Evolutionary conservation across 2,329 filamentous ascomycete genomes (phyloP).

Genomic region (Kalaharituber pfeilii): DNA sequence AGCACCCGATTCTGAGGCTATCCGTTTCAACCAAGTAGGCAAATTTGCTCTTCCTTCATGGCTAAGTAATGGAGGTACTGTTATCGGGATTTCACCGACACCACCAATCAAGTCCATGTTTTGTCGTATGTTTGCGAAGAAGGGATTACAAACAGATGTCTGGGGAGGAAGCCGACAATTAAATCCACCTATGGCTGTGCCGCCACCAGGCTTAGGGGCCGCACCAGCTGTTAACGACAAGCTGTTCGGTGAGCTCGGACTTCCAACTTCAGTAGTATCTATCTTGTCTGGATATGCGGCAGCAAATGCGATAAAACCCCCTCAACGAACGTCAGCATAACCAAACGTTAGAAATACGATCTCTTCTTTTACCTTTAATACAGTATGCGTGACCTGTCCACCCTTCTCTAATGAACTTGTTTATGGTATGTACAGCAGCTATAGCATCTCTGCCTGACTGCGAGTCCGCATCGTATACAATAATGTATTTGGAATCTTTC

Average conservation of each 20-base stretch:
- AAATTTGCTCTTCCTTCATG: conserved; percentile 32
- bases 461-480: conserved; percentile 74
- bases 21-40: conserved; percentile 60
- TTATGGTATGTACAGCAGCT: conserved; percentile 69
- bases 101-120: conserved; percentile 91
- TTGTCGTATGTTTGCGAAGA: conserved; percentile 90
- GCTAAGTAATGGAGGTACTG: conserved; percentile 19
- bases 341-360: not conserved
- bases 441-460: conserved; percentile 62
- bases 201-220: conserved; percentile 29
- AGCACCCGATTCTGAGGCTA: conserved; percentile 51
- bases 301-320: conserved; percentile 63
- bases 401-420: conserved; percentile 77
- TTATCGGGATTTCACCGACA: conserved; percentile 52
- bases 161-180: conserved; percentile 47
- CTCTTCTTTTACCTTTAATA: conserved; percentile 33
- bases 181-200: conserved; percentile 65
- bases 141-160: conserved; percentile 58
- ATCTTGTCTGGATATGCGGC: conserved; percentile 47
- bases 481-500: conserved; percentile 54
- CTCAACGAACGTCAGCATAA: conserved; percentile 27
- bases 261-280: conserved; percentile 33
- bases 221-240: conserved; percentile 34
- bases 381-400: conserved; percentile 59
- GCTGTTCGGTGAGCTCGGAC: conserved; percentile 30